Conservation (phyloP, 2,329 filamentous ascomycete genomes). For the Sporothrix pallida region DNA sequence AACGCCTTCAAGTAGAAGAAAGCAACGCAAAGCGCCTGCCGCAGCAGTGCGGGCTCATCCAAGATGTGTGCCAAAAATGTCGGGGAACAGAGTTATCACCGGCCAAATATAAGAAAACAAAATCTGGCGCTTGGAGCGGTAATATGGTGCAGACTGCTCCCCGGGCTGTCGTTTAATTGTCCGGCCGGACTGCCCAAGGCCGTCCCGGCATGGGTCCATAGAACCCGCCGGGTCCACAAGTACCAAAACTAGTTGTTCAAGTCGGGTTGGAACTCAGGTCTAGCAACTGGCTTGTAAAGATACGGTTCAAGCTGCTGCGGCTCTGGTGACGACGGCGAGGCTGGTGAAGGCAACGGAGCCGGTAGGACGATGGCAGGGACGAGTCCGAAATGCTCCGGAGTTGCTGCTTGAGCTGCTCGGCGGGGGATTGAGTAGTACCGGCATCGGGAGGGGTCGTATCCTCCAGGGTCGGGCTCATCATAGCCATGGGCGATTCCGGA, state of each 20-base stretch:
- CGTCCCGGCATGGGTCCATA: not conserved
- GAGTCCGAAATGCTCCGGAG: constrained; percentile 42
- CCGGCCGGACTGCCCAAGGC: not conserved
- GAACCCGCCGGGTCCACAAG: not conserved
- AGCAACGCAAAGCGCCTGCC: not conserved
- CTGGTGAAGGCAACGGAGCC: constrained; percentile 40
- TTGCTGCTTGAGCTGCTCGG: constrained; percentile 41
- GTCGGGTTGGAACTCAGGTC: constrained; percentile 39
- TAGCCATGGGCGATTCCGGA: constrained; percentile 37
- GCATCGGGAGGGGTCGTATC: constrained; percentile 28
- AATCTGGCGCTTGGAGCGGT: not conserved
- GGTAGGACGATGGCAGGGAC: constrained; percentile 40
- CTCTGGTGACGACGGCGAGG: constrained; percentile 41
- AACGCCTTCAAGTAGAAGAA: not conserved
- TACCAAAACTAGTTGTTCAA: constrained; percentile 26
- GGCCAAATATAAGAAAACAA: not conserved
- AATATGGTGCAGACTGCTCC: not conserved
- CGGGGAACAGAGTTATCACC: not conserved
- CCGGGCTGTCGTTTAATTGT: constrained; percentile 8
- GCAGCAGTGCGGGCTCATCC: not conserved
- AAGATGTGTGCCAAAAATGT: not conserved
- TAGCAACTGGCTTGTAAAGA: constrained; percentile 41
- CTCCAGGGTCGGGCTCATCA: constrained; percentile 37
- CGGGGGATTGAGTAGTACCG: constrained; percentile 38
- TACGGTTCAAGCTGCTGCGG: constrained; percentile 41